These are phyloP conservation scores for Taphrina betulina DNA, from an alignment of 1,139 yeast species.

Conservation along the genomic window DNA sequence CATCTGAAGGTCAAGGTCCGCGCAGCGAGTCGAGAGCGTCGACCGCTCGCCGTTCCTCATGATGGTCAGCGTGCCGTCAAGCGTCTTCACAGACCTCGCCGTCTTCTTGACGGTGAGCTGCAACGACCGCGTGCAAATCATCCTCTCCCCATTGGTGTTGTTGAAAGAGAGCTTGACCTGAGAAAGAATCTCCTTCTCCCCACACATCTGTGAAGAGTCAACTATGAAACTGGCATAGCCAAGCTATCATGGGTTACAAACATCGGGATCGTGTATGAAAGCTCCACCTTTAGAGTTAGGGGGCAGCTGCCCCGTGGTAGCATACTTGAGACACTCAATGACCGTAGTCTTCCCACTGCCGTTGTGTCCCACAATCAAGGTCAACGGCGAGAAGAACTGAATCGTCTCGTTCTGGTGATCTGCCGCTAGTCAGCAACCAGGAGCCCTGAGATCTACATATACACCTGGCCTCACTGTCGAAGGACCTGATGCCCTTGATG, in stretches of 20 bases:
- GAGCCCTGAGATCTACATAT: too few relatives aligned
- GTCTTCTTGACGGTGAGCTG: constrained; percentile 60
- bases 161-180: constrained; percentile 86
- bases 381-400: constrained; percentile 85
- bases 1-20: constrained; percentile 78
- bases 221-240: too few relatives aligned
- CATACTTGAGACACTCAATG: constrained; percentile 88
- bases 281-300: constrained; percentile 97
- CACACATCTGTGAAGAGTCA: constrained; percentile 42
- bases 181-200: constrained; percentile 75
- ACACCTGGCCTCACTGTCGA: constrained; percentile 70
- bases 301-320: constrained; percentile 93
- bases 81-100: constrained; percentile 74
- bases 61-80: constrained; percentile 76
- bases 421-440: background rate
- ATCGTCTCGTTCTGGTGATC: constrained; percentile 58
- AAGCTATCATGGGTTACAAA: too few relatives aligned
- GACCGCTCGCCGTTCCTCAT: constrained; percentile 68
- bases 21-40: constrained; percentile 76
- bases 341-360: constrained; percentile 99
- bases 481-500: constrained; percentile 86
- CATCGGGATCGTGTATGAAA: constrained; percentile 80
- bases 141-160: constrained; percentile 68
- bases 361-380: constrained; percentile 91
- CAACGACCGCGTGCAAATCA: constrained; percentile 85